A percentile compares a stretch with the other conserved stretches of the same genome.
These are phyloP conservation scores for Sugiyamaella novakii DNA, from an alignment of 1,139 yeast genomes.

Conservation along the genomic window DNA sequence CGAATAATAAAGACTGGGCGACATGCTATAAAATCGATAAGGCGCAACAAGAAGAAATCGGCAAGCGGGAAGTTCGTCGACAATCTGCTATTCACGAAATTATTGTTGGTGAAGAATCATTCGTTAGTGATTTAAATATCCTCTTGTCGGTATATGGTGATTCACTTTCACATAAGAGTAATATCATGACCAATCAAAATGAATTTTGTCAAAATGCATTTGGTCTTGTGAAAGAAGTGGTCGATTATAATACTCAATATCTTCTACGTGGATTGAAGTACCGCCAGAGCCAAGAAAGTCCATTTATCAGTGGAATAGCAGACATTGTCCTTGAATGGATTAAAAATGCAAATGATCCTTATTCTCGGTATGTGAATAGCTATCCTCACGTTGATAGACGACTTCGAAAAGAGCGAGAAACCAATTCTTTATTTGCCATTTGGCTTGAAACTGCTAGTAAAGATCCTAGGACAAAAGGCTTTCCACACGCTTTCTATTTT, in stretches of 20 bases:
- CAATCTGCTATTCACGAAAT: constrained; percentile 81
- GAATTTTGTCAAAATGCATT: constrained; percentile 65
- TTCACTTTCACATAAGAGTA: constrained; percentile 44
- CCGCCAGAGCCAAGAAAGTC: constrained; percentile 60
- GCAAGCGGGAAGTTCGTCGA: constrained; percentile 58
- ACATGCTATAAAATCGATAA: constrained; percentile 69
- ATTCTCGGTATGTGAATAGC: constrained; percentile 58
- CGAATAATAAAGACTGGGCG: constrained; percentile 59
- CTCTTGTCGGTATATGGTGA: constrained; percentile 62
- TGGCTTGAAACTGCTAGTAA: constrained; percentile 53
- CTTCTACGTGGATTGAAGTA: constrained; percentile 59
- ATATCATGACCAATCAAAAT: constrained; percentile 51
- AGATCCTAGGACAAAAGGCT: constrained; percentile 53
- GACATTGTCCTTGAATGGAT: constrained; percentile 71
- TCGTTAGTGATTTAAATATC: constrained; percentile 66
- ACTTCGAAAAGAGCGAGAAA: constrained; percentile 45
- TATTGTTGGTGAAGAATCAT: constrained; percentile 73
- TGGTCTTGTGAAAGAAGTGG: constrained; percentile 61
- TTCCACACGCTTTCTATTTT: constrained; percentile 61
- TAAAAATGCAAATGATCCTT: constrained; percentile 54
- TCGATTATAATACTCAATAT: constrained; percentile 57
- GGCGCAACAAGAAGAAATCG: constrained; percentile 57
- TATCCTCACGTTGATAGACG: constrained; percentile 42
- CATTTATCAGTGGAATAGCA: constrained; percentile 65
- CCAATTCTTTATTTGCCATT: constrained; percentile 50